These are phyloP conservation scores for Zoysia pacifica DNA, from an alignment of 176 grass and related monocot genomes.

Conservation along the genomic window DNA sequence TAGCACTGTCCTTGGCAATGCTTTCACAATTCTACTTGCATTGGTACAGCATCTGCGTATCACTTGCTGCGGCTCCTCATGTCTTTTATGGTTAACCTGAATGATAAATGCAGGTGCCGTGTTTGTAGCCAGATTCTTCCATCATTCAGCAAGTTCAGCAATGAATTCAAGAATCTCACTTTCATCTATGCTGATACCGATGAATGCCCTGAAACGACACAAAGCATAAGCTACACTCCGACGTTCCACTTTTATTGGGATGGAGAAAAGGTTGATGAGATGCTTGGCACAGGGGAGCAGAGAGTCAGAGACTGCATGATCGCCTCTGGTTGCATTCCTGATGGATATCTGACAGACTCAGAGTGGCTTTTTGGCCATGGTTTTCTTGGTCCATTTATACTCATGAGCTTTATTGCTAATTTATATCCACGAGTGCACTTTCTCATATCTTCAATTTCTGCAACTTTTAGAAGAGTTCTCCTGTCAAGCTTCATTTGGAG, in stretches of 20 bases:
- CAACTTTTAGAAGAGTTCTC: background rate
- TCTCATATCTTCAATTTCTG: background rate
- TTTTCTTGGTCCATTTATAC: slow-evolving; percentile 17
- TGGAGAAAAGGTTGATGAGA: slow-evolving; percentile 90
- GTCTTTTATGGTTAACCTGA: slow-evolving; percentile 1
- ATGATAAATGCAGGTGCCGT: slow-evolving; percentile 53
- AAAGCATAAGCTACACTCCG: slow-evolving; percentile 74
- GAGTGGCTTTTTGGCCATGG: background rate
- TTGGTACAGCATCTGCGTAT: background rate
- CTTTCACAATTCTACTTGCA: background rate
- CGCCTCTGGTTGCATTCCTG: slow-evolving; percentile 89
- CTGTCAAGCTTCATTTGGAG: slow-evolving; percentile 14
- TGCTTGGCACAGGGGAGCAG: slow-evolving; percentile 81
- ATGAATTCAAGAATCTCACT: slow-evolving; percentile 77
- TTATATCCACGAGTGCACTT: background rate
- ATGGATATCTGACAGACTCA: slow-evolving; percentile 6
- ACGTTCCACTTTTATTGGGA: slow-evolving; percentile 83
- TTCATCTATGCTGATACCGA: slow-evolving; percentile 92
- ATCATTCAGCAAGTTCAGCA: slow-evolving; percentile 67
- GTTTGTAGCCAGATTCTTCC: slow-evolving; percentile 80
- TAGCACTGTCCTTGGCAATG: background rate
- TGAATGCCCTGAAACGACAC: slow-evolving; percentile 86
- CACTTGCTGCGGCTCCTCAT: background rate
- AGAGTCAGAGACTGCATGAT: slow-evolving; percentile 54
- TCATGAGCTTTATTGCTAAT: background rate